Conservation (phyloP, 345 rosid genomes). For the Citropsis articulata region DNA sequence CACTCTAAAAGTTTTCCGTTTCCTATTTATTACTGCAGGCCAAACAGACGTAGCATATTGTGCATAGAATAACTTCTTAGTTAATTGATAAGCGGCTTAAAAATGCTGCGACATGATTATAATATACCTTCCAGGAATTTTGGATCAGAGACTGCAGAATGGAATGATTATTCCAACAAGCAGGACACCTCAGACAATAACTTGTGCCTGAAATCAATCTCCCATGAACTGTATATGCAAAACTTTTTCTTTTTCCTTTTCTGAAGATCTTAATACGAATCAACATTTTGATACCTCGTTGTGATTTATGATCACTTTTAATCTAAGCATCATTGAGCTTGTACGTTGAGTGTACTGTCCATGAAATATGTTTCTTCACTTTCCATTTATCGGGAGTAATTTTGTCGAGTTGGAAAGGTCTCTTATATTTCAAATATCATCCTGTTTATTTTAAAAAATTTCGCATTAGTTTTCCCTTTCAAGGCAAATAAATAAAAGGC, state of each 20-base stretch:
- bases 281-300: constrained; percentile 10
- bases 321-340: not conserved
- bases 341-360: not conserved
- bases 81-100: not conserved
- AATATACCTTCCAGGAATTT: not conserved
- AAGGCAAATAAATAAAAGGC: not conserved
- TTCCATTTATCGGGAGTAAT: not conserved
- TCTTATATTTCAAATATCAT: not conserved
- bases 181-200: constrained; percentile 12
- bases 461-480: not conserved
- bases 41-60: constrained; percentile 18
- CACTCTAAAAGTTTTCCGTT: not conserved
- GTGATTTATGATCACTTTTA: constrained; percentile 13
- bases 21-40: constrained; percentile 31
- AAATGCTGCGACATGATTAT: too few species aligned
- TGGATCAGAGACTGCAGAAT: constrained; percentile 13
- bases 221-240: not conserved
- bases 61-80: not conserved
- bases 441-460: not conserved
- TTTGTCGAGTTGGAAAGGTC: not conserved
- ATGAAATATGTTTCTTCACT: not conserved
- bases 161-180: constrained; percentile 15
- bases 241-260: constrained; percentile 7
- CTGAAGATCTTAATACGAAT: not conserved
- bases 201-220: constrained; percentile 10